phyloP scores from a whole-genome alignment of 768 basidiomycete species.

The Boletus subcaerulescens region DNA sequence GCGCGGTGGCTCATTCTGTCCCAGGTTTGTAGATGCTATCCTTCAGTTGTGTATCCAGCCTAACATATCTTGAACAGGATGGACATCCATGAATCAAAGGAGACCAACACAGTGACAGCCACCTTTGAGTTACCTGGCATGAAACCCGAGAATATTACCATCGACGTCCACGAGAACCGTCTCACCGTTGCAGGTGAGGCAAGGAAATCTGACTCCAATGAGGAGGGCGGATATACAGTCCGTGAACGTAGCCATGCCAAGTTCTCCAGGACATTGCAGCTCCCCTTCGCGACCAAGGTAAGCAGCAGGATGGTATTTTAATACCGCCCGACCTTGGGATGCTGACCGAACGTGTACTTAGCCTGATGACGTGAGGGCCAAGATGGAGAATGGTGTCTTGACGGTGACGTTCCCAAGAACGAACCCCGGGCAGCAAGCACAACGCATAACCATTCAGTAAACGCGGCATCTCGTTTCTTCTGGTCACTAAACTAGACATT shows the following conservation, averaged over 20 bases:
- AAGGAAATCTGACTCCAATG: conserved; percentile 24
- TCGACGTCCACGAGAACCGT: conserved; percentile 46
- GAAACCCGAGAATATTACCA: conserved; percentile 44
- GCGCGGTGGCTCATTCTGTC: no score
- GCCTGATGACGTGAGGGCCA: conserved; percentile 46
- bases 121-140: conserved; percentile 57
- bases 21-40: neutral
- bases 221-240: conserved; percentile 39
- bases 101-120: conserved; percentile 44
- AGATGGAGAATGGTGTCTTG: conserved; percentile 47
- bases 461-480: no score
- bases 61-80: conserved; percentile 26
- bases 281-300: conserved; percentile 49
- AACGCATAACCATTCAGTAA: neutral
- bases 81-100: conserved; percentile 45
- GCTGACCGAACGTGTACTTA: conserved; percentile 15
- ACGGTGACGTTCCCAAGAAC: conserved; percentile 47
- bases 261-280: conserved; percentile 43
- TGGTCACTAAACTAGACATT: no score
- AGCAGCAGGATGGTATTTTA: neutral
- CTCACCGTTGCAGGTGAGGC: conserved; percentile 20
- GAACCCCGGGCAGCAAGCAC: conserved; percentile 29
- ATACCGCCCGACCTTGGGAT: neutral
- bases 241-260: conserved; percentile 44
- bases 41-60: no score